These are phyloP conservation scores for Hypomontagnella monticulosa DNA, from an alignment of 495 filamentous ascomycete species.

Conservation along the genomic window DNA sequence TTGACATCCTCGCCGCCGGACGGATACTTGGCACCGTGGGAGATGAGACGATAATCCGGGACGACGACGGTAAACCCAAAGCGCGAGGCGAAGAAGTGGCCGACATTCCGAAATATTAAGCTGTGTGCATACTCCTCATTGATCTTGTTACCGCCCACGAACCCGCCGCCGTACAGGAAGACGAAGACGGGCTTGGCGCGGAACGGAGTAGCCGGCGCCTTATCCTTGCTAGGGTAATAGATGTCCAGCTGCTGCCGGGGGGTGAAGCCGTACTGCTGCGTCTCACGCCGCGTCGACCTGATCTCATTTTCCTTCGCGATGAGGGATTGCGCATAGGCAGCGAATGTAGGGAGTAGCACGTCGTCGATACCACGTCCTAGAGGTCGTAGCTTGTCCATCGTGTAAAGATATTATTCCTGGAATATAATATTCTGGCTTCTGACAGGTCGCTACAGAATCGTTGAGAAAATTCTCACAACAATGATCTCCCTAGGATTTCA, in stretches of 20 bases:
- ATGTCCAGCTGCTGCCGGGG: constrained; percentile 54
- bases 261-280: constrained; percentile 47
- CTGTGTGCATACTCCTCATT: constrained; percentile 41
- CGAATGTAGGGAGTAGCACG: constrained; percentile 50
- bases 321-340: constrained; percentile 47
- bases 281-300: constrained; percentile 44
- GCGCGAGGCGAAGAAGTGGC: constrained; percentile 53
- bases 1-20: constrained; percentile 53
- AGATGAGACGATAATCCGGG: constrained; percentile 54
- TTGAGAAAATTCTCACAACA: no score
- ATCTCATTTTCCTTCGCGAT: constrained; percentile 48
- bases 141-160: constrained; percentile 48
- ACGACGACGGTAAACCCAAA: constrained; percentile 50
- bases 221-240: constrained; percentile 42
- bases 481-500: not conserved
- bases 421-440: not conserved
- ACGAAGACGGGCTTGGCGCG: constrained; percentile 48
- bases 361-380: constrained; percentile 49
- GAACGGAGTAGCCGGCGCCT: constrained; percentile 13
- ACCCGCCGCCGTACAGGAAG: constrained; percentile 57
- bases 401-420: not conserved
- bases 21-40: constrained; percentile 51
- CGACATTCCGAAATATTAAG: constrained; percentile 52
- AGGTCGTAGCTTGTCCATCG: constrained; percentile 51
- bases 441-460: not conserved